Conservation (phyloP, 768 basidiomycete genomes). For the Boletus sp. region DNA sequence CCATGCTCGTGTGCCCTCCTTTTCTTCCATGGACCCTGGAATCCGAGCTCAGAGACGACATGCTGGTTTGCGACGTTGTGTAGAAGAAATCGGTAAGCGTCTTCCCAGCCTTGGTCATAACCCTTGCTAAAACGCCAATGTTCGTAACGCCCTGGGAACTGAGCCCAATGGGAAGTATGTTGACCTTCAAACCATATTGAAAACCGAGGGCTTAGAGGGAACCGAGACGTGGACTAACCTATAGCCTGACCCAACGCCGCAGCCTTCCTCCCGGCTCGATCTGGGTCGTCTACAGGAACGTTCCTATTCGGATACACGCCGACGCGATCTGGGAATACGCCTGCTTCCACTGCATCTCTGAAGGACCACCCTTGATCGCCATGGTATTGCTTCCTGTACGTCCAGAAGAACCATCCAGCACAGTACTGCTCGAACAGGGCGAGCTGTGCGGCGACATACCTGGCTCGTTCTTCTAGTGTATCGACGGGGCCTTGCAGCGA, state of each 20-base stretch:
- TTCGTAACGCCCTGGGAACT: conserved; percentile 56
- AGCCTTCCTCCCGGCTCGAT: conserved; percentile 29
- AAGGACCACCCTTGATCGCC: conserved; percentile 79
- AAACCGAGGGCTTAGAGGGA: conserved; percentile 17
- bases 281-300: conserved; percentile 15
- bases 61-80: conserved; percentile 16
- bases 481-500: conserved; percentile 50
- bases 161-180: conserved; percentile 43
- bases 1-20: conserved; percentile 46
- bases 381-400: conserved; percentile 64
- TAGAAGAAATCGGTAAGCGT: conserved; percentile 56
- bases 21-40: conserved; percentile 58
- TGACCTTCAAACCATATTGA: conserved; percentile 28
- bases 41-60: conserved; percentile 59
- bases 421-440: conserved; percentile 60
- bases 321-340: conserved; percentile 57
- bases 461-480: conserved; percentile 41
- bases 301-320: conserved; percentile 38
- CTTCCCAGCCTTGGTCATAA: conserved; percentile 70
- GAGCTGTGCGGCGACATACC: conserved; percentile 63
- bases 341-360: conserved; percentile 58
- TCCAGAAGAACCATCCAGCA: conserved; percentile 85
- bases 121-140: conserved; percentile 69
- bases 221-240: conserved; percentile 23
- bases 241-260: conserved; percentile 31